These are phyloP conservation scores for Cicer chorassanicum DNA, from an alignment of 306 rosid species.

Conservation along the genomic window DNA sequence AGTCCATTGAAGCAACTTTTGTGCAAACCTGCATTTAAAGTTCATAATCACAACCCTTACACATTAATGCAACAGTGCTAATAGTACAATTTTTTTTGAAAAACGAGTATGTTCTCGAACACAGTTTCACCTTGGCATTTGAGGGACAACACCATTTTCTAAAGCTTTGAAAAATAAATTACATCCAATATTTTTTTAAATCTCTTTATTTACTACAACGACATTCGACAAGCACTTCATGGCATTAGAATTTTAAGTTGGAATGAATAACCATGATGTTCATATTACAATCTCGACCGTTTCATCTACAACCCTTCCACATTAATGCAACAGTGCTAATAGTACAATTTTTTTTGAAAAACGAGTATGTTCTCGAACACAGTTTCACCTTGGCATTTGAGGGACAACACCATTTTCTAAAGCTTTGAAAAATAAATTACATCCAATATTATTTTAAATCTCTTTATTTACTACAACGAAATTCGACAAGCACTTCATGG, in stretches of 20 bases:
- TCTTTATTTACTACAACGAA: neutral
- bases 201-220: neutral
- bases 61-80: constrained; percentile 15
- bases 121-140: constrained; percentile 6
- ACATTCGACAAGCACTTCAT: constrained; percentile 2
- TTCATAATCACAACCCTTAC: constrained; percentile 5
- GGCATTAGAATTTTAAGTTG: constrained; percentile 15
- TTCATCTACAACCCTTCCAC: neutral
- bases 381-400: constrained; percentile 1
- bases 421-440: constrained; percentile 12
- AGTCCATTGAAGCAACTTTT: constrained; percentile 13
- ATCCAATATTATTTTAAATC: neutral
- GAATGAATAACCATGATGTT: too few species aligned
- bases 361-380: neutral
- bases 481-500: constrained; percentile 3
- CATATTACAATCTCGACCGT: too few species aligned
- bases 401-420: neutral
- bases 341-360: neutral
- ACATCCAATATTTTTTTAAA: neutral
- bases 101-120: neutral
- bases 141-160: neutral
- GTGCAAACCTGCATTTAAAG: neutral
- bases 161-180: constrained; percentile 13
- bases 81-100: neutral
- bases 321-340: constrained; percentile 6